These are phyloP conservation scores for Coemansia linderi DNA, from an alignment of 371 early-diverging fungal genomes.

Conservation along the genomic window DNA sequence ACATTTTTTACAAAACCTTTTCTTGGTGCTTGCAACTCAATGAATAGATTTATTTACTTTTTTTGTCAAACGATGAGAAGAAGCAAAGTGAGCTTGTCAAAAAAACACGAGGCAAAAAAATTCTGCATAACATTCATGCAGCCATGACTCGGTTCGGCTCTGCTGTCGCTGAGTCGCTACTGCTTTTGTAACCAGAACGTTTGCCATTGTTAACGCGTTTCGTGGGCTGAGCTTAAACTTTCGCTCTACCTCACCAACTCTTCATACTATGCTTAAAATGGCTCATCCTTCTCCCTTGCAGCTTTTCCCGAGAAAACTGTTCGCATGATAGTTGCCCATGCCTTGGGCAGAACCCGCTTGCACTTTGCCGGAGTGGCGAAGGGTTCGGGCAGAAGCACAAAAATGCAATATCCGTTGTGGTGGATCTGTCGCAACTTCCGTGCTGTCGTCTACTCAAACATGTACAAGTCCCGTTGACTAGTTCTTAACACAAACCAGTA, in stretches of 20 bases:
- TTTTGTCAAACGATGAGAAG: neutral
- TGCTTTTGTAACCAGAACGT: too few species aligned
- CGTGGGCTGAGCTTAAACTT: too few species aligned
- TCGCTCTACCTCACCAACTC: neutral
- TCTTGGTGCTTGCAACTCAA: neutral
- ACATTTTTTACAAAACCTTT: constrained; percentile 27
- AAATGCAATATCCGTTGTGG: neutral
- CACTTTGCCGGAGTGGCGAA: neutral
- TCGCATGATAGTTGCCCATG: neutral
- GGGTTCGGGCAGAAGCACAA: neutral
- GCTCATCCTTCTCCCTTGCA: neutral
- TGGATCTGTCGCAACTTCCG: neutral
- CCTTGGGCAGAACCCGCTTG: neutral
- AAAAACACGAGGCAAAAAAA: too few species aligned
- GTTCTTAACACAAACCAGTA: neutral
- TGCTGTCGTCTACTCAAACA: neutral
- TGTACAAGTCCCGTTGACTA: neutral
- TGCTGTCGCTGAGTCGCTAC: too few species aligned
- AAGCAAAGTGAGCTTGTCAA: neutral
- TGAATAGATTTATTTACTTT: neutral
- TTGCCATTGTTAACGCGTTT: too few species aligned
- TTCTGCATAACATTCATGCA: too few species aligned
- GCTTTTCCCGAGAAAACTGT: neutral
- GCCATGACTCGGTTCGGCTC: too few species aligned
- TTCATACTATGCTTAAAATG: neutral